A percentile compares a stretch with the other conserved stretches of the same genome.
phyloP scores from a whole-genome alignment of 345 rosid genomes.

The Linum trigynum region DNA sequence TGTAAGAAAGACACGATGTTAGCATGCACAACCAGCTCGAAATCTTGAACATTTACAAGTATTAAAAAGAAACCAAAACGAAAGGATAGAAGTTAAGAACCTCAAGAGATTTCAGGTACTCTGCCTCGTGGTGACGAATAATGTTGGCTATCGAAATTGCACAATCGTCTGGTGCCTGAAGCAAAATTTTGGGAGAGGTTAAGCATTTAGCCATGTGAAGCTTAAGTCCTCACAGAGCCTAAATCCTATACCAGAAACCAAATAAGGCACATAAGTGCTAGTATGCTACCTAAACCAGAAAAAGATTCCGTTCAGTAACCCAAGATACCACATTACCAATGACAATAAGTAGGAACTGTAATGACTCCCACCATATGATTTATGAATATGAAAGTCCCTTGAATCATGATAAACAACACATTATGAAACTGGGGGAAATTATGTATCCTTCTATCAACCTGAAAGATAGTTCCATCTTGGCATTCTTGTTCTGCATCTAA shows the following conservation, averaged over 20 bases:
- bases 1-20: constrained; percentile 22
- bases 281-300: too few species aligned
- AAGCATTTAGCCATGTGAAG: neutral
- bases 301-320: too few species aligned
- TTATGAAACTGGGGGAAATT: neutral
- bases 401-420: too few species aligned
- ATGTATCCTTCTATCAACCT: constrained; percentile 30
- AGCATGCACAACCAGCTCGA: neutral
- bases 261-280: too few species aligned
- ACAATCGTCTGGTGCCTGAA: constrained; percentile 81
- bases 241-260: too few species aligned
- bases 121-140: constrained; percentile 82
- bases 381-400: neutral
- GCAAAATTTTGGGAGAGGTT: constrained; percentile 12
- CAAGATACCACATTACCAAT: too few species aligned
- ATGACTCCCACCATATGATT: neutral
- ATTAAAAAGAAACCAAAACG: constrained; percentile 3
- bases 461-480: constrained; percentile 72
- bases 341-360: too few species aligned
- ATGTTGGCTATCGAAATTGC: constrained; percentile 58
- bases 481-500: constrained; percentile 84
- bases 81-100: constrained; percentile 26
- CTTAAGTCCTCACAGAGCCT: neutral
- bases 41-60: neutral
- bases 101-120: constrained; percentile 84